Evolutionary conservation across 1,284 basidiomycete genomes (phyloP).

Genomic region (Boletus mariae): DNA sequence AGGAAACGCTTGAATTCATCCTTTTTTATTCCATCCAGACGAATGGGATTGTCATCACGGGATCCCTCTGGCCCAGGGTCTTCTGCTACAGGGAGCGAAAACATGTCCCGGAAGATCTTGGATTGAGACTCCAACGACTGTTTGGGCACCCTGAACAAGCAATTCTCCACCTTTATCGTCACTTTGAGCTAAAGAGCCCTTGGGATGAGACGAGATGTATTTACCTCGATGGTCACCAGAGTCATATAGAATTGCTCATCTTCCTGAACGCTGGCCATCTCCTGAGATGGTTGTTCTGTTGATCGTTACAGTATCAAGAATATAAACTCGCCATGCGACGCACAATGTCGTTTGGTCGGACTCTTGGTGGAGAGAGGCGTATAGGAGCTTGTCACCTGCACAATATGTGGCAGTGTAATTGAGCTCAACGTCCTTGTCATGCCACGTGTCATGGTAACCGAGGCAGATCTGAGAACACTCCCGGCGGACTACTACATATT

Average conservation of each 20-base stretch:
- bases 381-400: too few relatives aligned
- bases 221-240: slow-evolving; percentile 18
- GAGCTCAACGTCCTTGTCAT: not conserved
- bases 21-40: slow-evolving; percentile 15
- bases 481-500: not conserved
- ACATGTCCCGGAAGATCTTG: slow-evolving; percentile 24
- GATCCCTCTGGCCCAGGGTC: slow-evolving; percentile 14
- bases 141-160: slow-evolving; percentile 23
- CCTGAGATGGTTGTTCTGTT: too few relatives aligned
- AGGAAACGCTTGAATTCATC: slow-evolving; percentile 23
- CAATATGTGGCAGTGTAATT: slow-evolving; percentile 16
- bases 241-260: slow-evolving; percentile 17
- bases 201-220: not conserved
- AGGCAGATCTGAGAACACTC: not conserved
- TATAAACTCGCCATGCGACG: too few relatives aligned
- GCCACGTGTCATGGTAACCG: slow-evolving; percentile 16
- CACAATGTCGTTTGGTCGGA: too few relatives aligned
- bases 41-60: slow-evolving; percentile 15
- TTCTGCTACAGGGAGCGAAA: slow-evolving; percentile 16
- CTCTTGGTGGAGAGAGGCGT: too few relatives aligned
- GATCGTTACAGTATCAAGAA: too few relatives aligned
- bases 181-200: not conserved
- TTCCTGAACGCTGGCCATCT: slow-evolving; percentile 1
- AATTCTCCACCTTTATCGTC: slow-evolving; percentile 19
- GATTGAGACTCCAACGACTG: slow-evolving; percentile 17